A percentile compares a stretch with the other conserved stretches of the same genome.
phyloP scores from a whole-genome alignment of 1,284 basidiomycete genomes.

The Naganishia sp. region DNA sequence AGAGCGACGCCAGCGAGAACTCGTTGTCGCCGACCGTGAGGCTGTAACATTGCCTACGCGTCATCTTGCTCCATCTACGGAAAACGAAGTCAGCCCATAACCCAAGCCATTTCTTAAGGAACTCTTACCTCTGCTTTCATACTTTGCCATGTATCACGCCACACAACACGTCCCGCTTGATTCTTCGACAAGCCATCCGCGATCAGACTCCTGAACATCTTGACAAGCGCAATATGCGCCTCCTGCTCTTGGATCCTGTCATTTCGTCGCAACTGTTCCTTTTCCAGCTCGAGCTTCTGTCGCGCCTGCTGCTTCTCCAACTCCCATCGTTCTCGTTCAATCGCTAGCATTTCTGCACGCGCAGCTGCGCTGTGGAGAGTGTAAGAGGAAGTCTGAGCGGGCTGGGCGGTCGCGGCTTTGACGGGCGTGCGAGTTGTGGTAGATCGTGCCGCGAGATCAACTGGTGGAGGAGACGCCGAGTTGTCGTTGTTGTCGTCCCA shows the following conservation, averaged over 20 bases:
- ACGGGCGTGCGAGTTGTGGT: not conserved
- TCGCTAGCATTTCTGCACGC: slow-evolving; percentile 18
- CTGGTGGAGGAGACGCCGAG: not conserved
- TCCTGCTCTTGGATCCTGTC: slow-evolving; percentile 26
- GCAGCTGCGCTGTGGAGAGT: slow-evolving; percentile 5
- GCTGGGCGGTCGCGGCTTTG: not conserved
- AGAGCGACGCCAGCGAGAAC: not conserved
- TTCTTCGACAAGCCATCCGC: slow-evolving; percentile 25
- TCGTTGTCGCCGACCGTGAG: not conserved
- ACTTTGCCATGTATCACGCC: slow-evolving; percentile 10
- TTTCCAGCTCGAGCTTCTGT: slow-evolving; percentile 28
- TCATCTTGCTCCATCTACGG: slow-evolving; percentile 19
- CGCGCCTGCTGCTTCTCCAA: slow-evolving; percentile 20
- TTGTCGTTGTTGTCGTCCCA: slow-evolving; percentile 18
- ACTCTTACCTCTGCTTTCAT: slow-evolving; percentile 10
- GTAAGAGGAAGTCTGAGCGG: too few species aligned
- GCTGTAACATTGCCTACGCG: not conserved
- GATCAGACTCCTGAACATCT: slow-evolving; percentile 24
- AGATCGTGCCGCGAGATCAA: not conserved
- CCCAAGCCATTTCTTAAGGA: not conserved
- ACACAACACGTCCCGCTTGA: slow-evolving; percentile 16
- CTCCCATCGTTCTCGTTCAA: slow-evolving; percentile 26
- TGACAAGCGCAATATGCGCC: slow-evolving; percentile 25
- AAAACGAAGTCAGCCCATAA: not conserved
- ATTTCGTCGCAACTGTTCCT: slow-evolving; percentile 22